Evolutionary conservation across 345 rosid species (phyloP), one percentile per base, ranked within the genome.

Genomic region (Gossypium raimondii): DNA sequence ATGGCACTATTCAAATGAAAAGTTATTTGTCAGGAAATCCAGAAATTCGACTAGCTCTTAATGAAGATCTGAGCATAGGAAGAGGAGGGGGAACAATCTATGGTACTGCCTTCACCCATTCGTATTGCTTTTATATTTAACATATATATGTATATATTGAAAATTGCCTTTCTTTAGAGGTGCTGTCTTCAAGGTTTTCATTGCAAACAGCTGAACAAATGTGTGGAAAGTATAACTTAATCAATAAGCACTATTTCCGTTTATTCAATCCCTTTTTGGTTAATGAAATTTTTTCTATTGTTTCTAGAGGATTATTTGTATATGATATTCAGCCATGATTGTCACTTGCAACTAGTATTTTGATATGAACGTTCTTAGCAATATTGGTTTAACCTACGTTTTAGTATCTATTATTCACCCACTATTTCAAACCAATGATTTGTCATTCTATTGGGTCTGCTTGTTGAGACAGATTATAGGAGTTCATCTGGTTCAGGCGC

Each of bases 1-100:
- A 96, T 83, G 99, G 99, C 60, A 96, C 99, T 78, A 96, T 96
- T 83, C 99, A 96, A 90, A 96, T 93, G 99, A 96, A 96, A 89
- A 96, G 98, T 78, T 96, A 93, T 82, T 94, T 96, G 69, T 75
- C 90, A 67, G 99, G 99, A 55, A 96, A 90, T 82, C 99, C 97
- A 4, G 99, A 96, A 92, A 93, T 96, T 60, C 90, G 93, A 38
- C 81, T 96, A 79, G 99, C 99, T 73, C 95, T 96, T 77, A 96
- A 93, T 73, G 99, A 96, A 58, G 98, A 96, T 76, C 81, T 96
- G 84, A 81, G 79, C 86, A 91, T 96, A 72, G 92, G 98, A 84
- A 86, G 88, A 75, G 91, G 89, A 47, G 91, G 97, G 52, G 82
- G 91, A 89, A 86, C 97, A 16, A 77, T 83, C 45, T 89, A 87